A percentile compares a stretch with the other conserved stretches of the same genome.
Evolutionary conservation across 352 stramenopile species (phyloP).

Genomic region (Pythium myriotylum): DNA sequence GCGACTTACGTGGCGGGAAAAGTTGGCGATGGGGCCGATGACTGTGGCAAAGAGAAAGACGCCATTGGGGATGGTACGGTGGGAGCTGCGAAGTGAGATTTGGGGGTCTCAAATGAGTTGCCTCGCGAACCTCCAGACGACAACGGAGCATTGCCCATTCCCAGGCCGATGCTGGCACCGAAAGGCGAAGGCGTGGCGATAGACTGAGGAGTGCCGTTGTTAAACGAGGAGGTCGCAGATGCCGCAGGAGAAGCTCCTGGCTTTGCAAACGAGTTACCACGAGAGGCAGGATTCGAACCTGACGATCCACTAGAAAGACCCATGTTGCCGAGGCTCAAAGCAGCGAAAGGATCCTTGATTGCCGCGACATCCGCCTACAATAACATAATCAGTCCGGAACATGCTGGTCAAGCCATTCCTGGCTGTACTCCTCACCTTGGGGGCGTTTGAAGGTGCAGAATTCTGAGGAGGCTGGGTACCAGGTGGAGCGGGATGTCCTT

Average conservation of each 20-base stretch:
- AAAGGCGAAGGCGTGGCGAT: conserved; percentile 9
- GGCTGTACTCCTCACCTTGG: conserved; percentile 48
- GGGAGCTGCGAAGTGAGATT: conserved; percentile 26
- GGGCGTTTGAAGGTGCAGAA: conserved; percentile 27
- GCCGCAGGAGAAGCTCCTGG: conserved; percentile 10
- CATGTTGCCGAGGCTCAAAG: conserved; percentile 62
- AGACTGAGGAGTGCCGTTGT: conserved; percentile 18
- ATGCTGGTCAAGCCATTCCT: too few species aligned
- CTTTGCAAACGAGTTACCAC: conserved; percentile 37
- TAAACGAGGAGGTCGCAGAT: conserved; percentile 25
- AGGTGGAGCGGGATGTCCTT: conserved; percentile 2
- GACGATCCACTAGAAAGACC: conserved; percentile 37
- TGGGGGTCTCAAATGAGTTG: conserved; percentile 40
- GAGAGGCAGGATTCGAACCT: conserved; percentile 32
- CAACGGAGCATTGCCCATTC: conserved; percentile 20
- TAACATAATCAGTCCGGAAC: too few species aligned
- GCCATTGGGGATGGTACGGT: conserved; percentile 31
- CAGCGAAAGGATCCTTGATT: conserved; percentile 75
- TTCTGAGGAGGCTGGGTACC: conserved; percentile 1
- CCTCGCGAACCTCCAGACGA: conserved; percentile 31
- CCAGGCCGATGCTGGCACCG: conserved; percentile 12
- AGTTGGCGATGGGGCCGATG: conserved; percentile 4
- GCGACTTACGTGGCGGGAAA: conserved; percentile 15
- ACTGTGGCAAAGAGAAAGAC: conserved; percentile 38
- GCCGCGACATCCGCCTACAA: conserved; percentile 33